Base-by-base conservation (phyloP, 441 rosid species). In the Jatropha multifida region DNA sequence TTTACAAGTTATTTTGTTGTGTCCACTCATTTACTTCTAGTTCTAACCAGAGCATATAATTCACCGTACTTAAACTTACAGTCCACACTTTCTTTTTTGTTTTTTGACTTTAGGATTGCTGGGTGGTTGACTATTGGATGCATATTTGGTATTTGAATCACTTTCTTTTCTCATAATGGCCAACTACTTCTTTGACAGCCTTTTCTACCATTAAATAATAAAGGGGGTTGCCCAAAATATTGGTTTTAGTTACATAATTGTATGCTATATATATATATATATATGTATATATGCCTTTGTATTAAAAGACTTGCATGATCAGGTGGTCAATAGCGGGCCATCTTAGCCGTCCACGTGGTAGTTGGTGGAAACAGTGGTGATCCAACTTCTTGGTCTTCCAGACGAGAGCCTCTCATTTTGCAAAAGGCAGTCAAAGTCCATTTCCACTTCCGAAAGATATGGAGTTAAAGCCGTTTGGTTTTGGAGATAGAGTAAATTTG, bases 171-270 rank as follows among this genome's bases (percentile, higher is more conserved):
- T 63, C 56, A 76, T 18, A 59, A 67, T 55, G 68, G 52, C 78
- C 75, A 80, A 76, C 84, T 11, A 71, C 84, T 76, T 67, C 46
- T 41, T 81, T 78, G 85, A 83, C 85, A 63, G 63, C 60, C 23
- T 2, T 32, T 32, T 32, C 32, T 8, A 58, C 15, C 14, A 18
- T 2, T 63, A 63, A 18, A 2, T 13, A 10, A 14, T 13, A 14
- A 2, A 5, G 13, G 15, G 56, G 56, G 14, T 52, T 52, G 1
- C 14, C 56, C n/a, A 52, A 52, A 14, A 51, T 51, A 51, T 51
- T 32, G 32, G 32, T 32, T 32, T 32, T 32, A 32, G 32, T 32
- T 23, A 23, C 23, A 23, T 23, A 23, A 23, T 23, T 23, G 23
- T 23, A 23, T 23, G 0, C 23, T 23, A 23, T 23, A 23, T 32